Evolutionary conservation across 1,284 basidiomycete genomes (phyloP), one percentile per base, ranked within the genome.

Genomic region (Pseudozyma pruni): DNA sequence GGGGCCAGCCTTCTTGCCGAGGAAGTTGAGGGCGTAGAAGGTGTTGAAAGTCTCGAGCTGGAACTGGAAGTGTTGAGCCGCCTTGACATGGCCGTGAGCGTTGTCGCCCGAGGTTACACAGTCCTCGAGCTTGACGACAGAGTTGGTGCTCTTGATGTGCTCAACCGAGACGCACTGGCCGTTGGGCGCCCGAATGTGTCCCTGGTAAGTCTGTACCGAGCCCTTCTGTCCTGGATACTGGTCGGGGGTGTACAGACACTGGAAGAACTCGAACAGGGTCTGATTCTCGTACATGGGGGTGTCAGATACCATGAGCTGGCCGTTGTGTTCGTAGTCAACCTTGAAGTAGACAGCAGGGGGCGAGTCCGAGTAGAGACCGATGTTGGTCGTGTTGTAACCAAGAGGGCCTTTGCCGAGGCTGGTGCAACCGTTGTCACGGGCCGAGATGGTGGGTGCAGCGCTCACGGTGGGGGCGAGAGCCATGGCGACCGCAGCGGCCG

Each of bases 211-310:
- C 16, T 31, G 13, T 20, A 45, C 22, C 6, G 46, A 19, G 3
- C 54, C 54, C 19, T 49, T 29, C n/a, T 23, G 46, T 1, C 20
- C 27, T 7, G 27, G 1, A 14, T 33, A 17, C 8, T 40, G 22
- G 1, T 23, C 5, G 8, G 40, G 32, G 6, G 40, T 44, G 46
- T 44, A 22, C 14, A 8, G 16, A 41, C 54, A 57, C 23, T 27
- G 37, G 47, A 57, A 44, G 41, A 57, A 57, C 27, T 57, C 54
- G 17, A 57, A 57, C 27, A 33, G 9, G 7, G 46, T 50, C 35
- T 31, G 27, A 2, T 39, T 40, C n/a, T 57, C 25, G 19, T 31
- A 57, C 17, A 8, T 19, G 7, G 54, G 40, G 1, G 1, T n/a
- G 20, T 13, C 2, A 6, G 40, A 37, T 10, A 11, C 27, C 16